Conservation (phyloP, 768 basidiomycete species). For the Pisolithus orientalis region DNA sequence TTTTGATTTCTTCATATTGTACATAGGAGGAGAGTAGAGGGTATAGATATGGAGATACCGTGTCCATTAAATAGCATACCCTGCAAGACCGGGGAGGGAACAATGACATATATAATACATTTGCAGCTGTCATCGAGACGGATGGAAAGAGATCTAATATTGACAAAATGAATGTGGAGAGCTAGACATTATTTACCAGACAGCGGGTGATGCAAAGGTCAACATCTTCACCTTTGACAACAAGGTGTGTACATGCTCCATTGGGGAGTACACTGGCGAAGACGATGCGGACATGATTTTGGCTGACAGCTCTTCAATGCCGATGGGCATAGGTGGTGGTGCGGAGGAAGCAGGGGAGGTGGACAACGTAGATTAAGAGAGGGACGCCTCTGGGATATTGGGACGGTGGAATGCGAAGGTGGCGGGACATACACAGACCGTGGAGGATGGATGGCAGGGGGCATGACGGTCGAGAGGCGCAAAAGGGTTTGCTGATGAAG, state of each 20-base stretch:
- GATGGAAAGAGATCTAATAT: conserved; percentile 20
- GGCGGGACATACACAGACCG: conserved; percentile 16
- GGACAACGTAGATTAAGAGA: conserved; percentile 39
- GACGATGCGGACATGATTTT: no score
- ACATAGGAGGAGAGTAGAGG: conserved; percentile 16
- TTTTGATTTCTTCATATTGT: conserved; percentile 25
- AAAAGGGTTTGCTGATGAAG: conserved; percentile 26
- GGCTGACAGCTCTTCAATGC: conserved; percentile 34
- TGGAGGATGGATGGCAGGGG: conserved; percentile 25
- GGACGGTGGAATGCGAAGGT: conserved; percentile 22
- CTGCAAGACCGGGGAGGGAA: conserved; percentile 3
- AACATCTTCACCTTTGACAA: conserved; percentile 56
- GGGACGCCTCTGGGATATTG: conserved; percentile 45
- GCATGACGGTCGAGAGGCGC: conserved; percentile 25
- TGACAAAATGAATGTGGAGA: conserved; percentile 15
- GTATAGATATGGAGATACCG: conserved; percentile 24
- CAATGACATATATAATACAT: conserved; percentile 8
- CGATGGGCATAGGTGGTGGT: conserved; percentile 53
- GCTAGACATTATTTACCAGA: conserved; percentile 43
- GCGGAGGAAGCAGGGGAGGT: conserved; percentile 57
- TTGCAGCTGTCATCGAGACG: conserved; percentile 24
- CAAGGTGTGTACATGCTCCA: conserved; percentile 17
- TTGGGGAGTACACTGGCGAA: conserved; percentile 3
- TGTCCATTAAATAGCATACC: conserved; percentile 24
- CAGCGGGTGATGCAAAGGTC: conserved; percentile 53